Base-by-base conservation (phyloP, 495 filamentous ascomycete genomes). In the Copromyces sp. region DNA sequence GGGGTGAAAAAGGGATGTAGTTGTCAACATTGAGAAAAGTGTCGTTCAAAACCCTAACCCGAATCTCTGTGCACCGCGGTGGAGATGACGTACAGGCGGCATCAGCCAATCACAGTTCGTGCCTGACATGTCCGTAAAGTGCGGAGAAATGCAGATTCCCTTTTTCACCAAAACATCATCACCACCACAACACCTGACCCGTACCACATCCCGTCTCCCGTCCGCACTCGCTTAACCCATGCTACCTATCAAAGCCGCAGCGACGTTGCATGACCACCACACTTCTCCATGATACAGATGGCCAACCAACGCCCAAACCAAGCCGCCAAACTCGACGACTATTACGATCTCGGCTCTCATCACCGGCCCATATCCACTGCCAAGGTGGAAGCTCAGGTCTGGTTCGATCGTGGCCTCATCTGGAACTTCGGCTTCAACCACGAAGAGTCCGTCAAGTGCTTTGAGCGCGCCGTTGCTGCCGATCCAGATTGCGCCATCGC, bases 351-450 rank as follows among this genome's bases (percentile, higher is more conserved):
- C 1, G 90, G 90, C n/a, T 74, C 75, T 6, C 88, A 83, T 70
- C 76, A 82, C 47, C 84, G 88, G 35, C 71, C 79, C 11, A 77
- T 90, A 8, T 86, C 70, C 61, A 86, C 86, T 0, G 74, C 29
- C 24, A 86, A 74, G 77, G 35, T 73, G 3, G 80, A 83, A 38
- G 83, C 86, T 3, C 84, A 89, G 71, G 79, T 74, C n/a, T 92
- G 89, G 89, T 90, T 89, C 73, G 83, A 87, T 74, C 84, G 88
- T 1, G 89, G 88, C 9, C 81, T 92, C 0, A 84, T 89, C 53
- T 92, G 90, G 90, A 83, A 79, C 39, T 92, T 88, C 74, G 86
- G 78, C 37, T 92, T 92, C 82, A 90, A 92, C 78, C 89, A 90
- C 73, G 87, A 89, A 69, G 89, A 90, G 74, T 82, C 88, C 3